phyloP scores from a whole-genome alignment of 495 filamentous ascomycete genomes.

The Apodospora peruviana region DNA sequence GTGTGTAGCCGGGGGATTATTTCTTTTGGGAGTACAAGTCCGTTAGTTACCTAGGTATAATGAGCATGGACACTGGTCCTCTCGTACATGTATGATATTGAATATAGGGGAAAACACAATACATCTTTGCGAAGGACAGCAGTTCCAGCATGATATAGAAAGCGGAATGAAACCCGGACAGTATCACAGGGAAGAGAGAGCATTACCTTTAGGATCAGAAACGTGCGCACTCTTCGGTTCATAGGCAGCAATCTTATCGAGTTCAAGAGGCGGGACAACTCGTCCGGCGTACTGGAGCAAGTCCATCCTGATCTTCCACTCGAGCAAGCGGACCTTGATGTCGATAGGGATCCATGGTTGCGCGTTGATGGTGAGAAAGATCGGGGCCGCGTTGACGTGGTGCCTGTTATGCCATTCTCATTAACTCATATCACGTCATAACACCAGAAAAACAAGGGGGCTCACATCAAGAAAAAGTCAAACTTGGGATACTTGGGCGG shows the following conservation, averaged over 20 bases:
- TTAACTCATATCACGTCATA: too few relatives aligned
- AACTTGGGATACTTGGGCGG: conserved; percentile 60
- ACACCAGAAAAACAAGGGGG: background rate
- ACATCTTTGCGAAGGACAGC: too few relatives aligned
- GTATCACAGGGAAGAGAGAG: too few relatives aligned
- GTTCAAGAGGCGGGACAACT: conserved; percentile 44
- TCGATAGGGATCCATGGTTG: conserved; percentile 33
- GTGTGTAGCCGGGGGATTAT: conserved; percentile 49
- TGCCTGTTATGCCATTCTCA: conserved; percentile 34
- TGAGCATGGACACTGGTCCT: too few relatives aligned
- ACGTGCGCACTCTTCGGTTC: conserved; percentile 23
- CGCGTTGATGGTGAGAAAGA: conserved; percentile 34
- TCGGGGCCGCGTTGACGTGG: conserved; percentile 34
- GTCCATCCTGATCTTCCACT: conserved; percentile 71
- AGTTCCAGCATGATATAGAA: too few relatives aligned
- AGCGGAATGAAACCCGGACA: too few relatives aligned
- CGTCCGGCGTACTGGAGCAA: conserved; percentile 62
- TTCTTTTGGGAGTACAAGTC: background rate
- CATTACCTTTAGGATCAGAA: background rate
- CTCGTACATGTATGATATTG: too few relatives aligned
- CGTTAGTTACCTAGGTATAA: background rate
- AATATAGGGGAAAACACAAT: too few relatives aligned
- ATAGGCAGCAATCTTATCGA: conserved; percentile 53
- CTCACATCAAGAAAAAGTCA: conserved; percentile 76
- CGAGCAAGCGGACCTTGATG: conserved; percentile 59